phyloP scores from a whole-genome alignment of 2,329 filamentous ascomycete species.

The Pseudogymnoascus pannorum region DNA sequence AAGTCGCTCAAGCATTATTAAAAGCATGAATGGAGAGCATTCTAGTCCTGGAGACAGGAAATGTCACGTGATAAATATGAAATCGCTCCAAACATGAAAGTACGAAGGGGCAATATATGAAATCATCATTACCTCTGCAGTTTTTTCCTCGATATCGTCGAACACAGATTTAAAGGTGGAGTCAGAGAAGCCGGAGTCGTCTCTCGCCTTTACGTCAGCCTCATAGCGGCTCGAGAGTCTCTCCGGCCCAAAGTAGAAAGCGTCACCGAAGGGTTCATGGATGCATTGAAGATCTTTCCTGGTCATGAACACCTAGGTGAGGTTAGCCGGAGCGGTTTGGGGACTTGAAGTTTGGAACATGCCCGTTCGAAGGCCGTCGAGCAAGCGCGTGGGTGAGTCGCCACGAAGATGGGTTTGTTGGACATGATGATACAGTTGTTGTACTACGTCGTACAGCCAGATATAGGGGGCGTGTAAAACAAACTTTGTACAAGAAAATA shows the following conservation, averaged over 20 bases:
- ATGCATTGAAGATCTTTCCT: constrained; percentile 75
- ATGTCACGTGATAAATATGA: neutral
- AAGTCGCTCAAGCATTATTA: neutral
- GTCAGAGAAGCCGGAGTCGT: constrained; percentile 57
- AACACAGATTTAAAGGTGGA: constrained; percentile 73
- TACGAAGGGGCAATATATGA: neutral
- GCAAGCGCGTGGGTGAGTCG: constrained; percentile 89
- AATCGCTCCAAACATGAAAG: neutral
- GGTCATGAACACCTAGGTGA: constrained; percentile 87
- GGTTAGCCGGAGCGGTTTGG: constrained; percentile 8
- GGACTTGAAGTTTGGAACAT: constrained; percentile 26
- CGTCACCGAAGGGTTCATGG: constrained; percentile 95
- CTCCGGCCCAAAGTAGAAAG: constrained; percentile 94
- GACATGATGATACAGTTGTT: constrained; percentile 47
- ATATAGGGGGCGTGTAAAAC: neutral
- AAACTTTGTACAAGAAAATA: constrained; percentile 6
- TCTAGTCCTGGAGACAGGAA: neutral
- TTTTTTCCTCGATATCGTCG: constrained; percentile 64
- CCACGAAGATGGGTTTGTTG: constrained; percentile 79
- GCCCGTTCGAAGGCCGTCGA: constrained; percentile 96
- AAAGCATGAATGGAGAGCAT: neutral
- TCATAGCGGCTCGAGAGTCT: constrained; percentile 73
- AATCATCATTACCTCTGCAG: constrained; percentile 48
- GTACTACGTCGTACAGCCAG: neutral
- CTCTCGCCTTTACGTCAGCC: constrained; percentile 50